Percentiles rank a stretch among this genome's conserved stretches.
These are phyloP conservation scores for Bromus sterilis DNA, from an alignment of 176 grass and related monocot genomes.

Conservation along the genomic window DNA sequence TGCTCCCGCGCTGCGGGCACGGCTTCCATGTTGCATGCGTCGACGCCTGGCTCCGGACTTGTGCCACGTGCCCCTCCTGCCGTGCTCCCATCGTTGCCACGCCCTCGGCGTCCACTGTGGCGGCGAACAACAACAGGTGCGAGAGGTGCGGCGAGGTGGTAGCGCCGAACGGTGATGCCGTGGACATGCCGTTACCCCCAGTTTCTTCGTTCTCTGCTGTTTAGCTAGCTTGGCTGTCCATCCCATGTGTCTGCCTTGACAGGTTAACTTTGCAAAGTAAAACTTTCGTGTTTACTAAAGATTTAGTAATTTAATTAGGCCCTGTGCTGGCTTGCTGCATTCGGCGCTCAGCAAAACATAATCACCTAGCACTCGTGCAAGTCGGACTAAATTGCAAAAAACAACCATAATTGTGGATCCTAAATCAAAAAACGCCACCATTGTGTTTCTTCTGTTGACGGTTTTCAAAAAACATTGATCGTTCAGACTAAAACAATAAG, in stretches of 20 bases:
- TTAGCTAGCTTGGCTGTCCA: neutral
- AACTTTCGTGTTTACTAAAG: neutral
- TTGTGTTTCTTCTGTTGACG: no score
- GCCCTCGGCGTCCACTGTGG: no score
- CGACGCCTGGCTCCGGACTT: constrained; percentile 53
- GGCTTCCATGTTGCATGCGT: constrained; percentile 51
- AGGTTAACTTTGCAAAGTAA: neutral
- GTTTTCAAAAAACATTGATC: no score
- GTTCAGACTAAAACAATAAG: no score
- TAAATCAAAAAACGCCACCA: no score
- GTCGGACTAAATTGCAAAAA: no score
- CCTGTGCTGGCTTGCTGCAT: no score
- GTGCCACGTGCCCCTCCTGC: neutral
- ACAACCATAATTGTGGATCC: no score
- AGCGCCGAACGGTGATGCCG: neutral
- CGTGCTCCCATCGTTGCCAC: neutral
- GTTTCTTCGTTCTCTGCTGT: neutral
- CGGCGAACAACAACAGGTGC: neutral
- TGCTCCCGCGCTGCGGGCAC: constrained; percentile 54
- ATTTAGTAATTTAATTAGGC: neutral
- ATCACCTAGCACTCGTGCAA: no score
- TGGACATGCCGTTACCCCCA: neutral
- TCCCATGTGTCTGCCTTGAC: neutral
- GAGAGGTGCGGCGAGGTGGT: neutral
- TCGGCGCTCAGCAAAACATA: no score